These are phyloP conservation scores for Asterella californica DNA, from an alignment of 225 moss, liverwort and hornwort species.

Conservation along the genomic window DNA sequence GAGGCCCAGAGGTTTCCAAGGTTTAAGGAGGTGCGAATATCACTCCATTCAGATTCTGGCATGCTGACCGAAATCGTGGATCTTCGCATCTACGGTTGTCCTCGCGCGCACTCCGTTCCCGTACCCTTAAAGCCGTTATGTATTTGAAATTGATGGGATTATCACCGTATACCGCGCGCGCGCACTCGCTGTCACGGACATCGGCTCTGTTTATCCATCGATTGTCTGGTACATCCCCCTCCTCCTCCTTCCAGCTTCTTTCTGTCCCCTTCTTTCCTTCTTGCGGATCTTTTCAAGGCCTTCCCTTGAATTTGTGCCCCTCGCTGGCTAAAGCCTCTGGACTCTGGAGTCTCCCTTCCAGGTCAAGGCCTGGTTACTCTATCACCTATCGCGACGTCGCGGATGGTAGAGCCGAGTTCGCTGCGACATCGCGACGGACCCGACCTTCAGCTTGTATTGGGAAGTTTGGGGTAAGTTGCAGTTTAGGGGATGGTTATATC, in stretches of 20 bases:
- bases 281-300: neutral
- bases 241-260: neutral
- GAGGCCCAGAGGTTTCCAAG: neutral
- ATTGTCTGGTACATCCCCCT: neutral
- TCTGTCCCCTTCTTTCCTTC: conserved; percentile 2
- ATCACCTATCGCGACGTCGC: too few species aligned
- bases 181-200: neutral
- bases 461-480: too few species aligned
- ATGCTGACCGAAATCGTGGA: conserved; percentile 6
- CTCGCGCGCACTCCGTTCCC: neutral
- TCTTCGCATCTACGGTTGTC: conserved; percentile 5
- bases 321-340: too few species aligned
- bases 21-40: neutral
- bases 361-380: too few species aligned
- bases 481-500: too few species aligned
- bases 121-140: conserved; percentile 6
- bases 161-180: neutral
- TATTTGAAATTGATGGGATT: neutral
- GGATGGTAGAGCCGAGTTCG: too few species aligned
- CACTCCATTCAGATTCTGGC: neutral
- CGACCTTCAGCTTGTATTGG: too few species aligned
- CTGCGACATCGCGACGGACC: too few species aligned
- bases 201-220: neutral
- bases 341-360: too few species aligned
- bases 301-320: neutral